Evolutionary conservation across 2,329 filamentous ascomycete species (phyloP).

Genomic region (Fusarium sp.): DNA sequence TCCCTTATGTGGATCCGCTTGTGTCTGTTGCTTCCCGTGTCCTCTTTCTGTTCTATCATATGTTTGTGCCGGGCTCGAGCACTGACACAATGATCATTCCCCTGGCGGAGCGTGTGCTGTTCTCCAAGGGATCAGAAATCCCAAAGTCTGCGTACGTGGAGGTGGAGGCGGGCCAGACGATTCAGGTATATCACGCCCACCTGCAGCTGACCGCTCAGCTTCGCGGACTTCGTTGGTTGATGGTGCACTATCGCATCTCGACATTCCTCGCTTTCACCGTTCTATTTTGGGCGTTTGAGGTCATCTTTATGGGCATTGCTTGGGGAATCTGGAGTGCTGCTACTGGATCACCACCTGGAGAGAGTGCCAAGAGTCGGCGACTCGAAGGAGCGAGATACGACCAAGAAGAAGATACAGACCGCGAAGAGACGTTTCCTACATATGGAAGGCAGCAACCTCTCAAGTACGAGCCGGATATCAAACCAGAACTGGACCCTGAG

Average conservation of each 20-base stretch:
- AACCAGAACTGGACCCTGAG: constrained; percentile 50
- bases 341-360: constrained; percentile 30
- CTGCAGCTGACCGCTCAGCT: constrained; percentile 80
- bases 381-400: constrained; percentile 36
- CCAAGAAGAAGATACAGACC: constrained; percentile 53
- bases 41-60: constrained; percentile 73
- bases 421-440: constrained; percentile 57
- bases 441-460: constrained; percentile 55
- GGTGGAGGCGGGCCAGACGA: constrained; percentile 72
- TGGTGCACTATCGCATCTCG: constrained; percentile 83
- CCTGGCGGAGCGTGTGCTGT: constrained; percentile 79
- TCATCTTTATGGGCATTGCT: constrained; percentile 71
- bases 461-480: constrained; percentile 54
- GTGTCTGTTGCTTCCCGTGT: constrained; percentile 71
- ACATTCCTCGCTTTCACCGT: constrained; percentile 75
- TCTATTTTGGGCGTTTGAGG: constrained; percentile 81
- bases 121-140: constrained; percentile 57
- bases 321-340: constrained; percentile 68
- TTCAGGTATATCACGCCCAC: constrained; percentile 80
- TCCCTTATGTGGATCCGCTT: constrained; percentile 81
- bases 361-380: constrained; percentile 16
- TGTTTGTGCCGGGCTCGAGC: constrained; percentile 73
- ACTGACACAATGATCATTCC: constrained; percentile 70
- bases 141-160: constrained; percentile 67
- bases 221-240: constrained; percentile 80